Evolutionary conservation across 768 basidiomycete genomes (phyloP).

Genomic region (Megacollybia marginata): DNA sequence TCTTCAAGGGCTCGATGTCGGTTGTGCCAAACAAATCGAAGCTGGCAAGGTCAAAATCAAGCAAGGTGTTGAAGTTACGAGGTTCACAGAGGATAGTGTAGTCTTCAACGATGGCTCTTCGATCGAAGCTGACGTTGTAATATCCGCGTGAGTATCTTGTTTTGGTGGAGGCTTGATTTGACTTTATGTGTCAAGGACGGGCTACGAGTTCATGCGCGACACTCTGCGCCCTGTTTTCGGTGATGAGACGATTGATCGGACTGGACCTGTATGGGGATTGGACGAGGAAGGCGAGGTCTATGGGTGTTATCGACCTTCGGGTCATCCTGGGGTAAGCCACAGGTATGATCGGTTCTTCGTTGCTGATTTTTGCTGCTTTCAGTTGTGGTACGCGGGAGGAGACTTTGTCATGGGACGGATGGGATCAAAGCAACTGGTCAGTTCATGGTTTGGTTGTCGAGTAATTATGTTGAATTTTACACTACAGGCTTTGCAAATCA

Average conservation of each 20-base stretch:
- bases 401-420: constrained; percentile 25
- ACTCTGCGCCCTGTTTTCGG: constrained; percentile 25
- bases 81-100: constrained; percentile 25
- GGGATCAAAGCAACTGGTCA: constrained; percentile 29
- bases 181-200: constrained; percentile 13
- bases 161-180: neutral
- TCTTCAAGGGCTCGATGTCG: constrained; percentile 31
- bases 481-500: constrained; percentile 24
- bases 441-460: neutral
- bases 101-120: constrained; percentile 30
- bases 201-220: constrained; percentile 23
- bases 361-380: neutral
- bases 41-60: constrained; percentile 53
- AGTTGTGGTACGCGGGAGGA: constrained; percentile 35
- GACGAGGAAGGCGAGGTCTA: constrained; percentile 33
- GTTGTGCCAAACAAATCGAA: constrained; percentile 42
- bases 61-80: constrained; percentile 37
- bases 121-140: constrained; percentile 36
- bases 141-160: constrained; percentile 29
- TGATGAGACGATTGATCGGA: constrained; percentile 23
- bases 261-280: constrained; percentile 27
- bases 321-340: constrained; percentile 30
- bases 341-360: neutral
- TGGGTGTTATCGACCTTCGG: constrained; percentile 30
- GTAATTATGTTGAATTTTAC: neutral